A percentile compares a stretch with the other conserved stretches of the same genome.
Conservation (phyloP, 2,329 filamentous ascomycete species). For the Chalara sp. region DNA sequence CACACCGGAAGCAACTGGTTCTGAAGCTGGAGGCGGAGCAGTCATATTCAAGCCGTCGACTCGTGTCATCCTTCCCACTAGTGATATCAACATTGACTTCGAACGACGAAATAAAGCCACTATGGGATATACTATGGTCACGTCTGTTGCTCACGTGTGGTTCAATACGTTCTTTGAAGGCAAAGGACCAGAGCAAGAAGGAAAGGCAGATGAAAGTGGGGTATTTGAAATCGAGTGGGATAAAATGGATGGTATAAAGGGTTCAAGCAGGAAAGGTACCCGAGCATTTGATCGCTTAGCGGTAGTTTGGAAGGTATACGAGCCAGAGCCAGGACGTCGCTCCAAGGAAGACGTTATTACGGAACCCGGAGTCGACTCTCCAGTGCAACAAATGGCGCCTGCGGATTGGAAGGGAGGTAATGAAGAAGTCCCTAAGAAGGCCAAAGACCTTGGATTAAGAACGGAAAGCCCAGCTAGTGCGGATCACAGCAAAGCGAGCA, state of each 20-base stretch:
- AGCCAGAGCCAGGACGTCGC: conserved; percentile 17
- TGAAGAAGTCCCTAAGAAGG: conserved; percentile 37
- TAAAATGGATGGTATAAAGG: conserved; percentile 90
- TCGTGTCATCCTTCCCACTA: conserved; percentile 66
- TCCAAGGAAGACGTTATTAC: conserved; percentile 41
- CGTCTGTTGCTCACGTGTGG: conserved; percentile 91
- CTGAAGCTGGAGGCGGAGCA: conserved; percentile 57
- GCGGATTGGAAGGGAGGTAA: conserved; percentile 68
- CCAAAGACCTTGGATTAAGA: conserved; percentile 63
- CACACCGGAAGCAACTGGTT: conserved; percentile 22
- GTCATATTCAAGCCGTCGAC: conserved; percentile 70
- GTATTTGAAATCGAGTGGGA: conserved; percentile 69
- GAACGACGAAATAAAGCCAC: conserved; percentile 77
- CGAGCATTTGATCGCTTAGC: conserved; percentile 74
- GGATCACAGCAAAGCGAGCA: conserved; percentile 67
- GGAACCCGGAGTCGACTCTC: conserved; percentile 60
- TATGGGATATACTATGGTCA: conserved; percentile 82
- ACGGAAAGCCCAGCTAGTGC: conserved; percentile 58
- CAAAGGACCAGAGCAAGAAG: conserved; percentile 60
- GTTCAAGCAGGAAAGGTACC: conserved; percentile 74
- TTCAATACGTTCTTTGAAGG: conserved; percentile 95
- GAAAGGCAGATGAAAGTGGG: conserved; percentile 60
- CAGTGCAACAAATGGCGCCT: conserved; percentile 59
- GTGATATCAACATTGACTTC: conserved; percentile 85
- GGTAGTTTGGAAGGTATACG: conserved; percentile 67